phyloP scores from a whole-genome alignment of 2,329 filamentous ascomycete genomes.

The Sclerotinia sclerotiorum region DNA sequence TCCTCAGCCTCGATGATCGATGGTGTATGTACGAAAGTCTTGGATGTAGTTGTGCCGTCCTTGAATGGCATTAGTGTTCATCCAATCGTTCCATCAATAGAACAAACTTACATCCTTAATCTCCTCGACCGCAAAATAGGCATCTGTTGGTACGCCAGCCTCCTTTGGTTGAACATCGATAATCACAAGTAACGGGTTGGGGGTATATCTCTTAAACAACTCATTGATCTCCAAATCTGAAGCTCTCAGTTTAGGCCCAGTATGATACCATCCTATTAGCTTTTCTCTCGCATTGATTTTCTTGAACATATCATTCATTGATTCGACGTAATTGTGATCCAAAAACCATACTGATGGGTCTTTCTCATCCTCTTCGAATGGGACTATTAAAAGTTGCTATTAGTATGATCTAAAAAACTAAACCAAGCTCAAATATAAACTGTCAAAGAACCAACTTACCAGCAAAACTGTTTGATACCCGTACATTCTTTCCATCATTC shows the following conservation, averaged over 20 bases:
- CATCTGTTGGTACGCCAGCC: slow-evolving; percentile 94
- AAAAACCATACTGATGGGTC: slow-evolving; percentile 98
- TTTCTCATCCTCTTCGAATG: slow-evolving; percentile 98
- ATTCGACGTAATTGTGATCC: slow-evolving; percentile 99
- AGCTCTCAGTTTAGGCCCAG: slow-evolving; percentile 91
- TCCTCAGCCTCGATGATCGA: slow-evolving; percentile 99
- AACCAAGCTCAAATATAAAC: background rate
- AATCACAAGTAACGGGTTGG: slow-evolving; percentile 93
- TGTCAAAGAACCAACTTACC: slow-evolving; percentile 54
- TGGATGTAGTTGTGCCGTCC: slow-evolving; percentile 95
- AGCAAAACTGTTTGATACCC: slow-evolving; percentile 98
- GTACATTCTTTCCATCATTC: slow-evolving; percentile 93
- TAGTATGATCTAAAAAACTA: slow-evolving; percentile 27
- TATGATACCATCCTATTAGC: slow-evolving; percentile 99
- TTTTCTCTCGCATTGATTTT: slow-evolving; percentile 99
- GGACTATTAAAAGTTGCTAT: slow-evolving; percentile 58
- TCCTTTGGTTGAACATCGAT: slow-evolving; percentile 98
- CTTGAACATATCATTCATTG: slow-evolving; percentile 99
- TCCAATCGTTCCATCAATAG: background rate
- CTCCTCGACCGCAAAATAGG: slow-evolving; percentile 98
- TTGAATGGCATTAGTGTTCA: slow-evolving; percentile 43
- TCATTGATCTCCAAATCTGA: slow-evolving; percentile 99
- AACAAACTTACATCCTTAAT: slow-evolving; percentile 84
- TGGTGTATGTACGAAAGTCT: slow-evolving; percentile 97
- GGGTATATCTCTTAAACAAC: slow-evolving; percentile 98